Evolutionary conservation across 768 basidiomycete species (phyloP).

Genomic region (Podaxis sp.): DNA sequence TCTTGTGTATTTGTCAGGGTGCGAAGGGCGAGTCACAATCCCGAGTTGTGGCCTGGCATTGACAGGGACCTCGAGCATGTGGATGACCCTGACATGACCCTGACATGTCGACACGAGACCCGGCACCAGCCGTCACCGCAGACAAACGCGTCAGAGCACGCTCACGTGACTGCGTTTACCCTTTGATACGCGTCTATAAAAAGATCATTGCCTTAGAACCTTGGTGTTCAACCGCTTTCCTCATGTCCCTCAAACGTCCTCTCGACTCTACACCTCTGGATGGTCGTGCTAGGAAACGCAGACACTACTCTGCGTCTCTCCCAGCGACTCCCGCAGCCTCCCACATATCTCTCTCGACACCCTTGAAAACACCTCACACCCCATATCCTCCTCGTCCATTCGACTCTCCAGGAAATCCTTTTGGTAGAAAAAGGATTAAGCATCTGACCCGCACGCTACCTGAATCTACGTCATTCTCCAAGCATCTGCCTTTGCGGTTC

Average conservation of each 20-base stretch:
- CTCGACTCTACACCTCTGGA: conserved; percentile 6
- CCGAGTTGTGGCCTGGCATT: no score
- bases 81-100: no score
- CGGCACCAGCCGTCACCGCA: neutral
- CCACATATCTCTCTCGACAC: conserved; percentile 7
- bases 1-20: neutral
- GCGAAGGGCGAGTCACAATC: no score
- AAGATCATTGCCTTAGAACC: neutral
- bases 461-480: conserved; percentile 47
- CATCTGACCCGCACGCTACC: conserved; percentile 40
- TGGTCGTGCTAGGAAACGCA: neutral
- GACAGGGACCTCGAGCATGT: no score
- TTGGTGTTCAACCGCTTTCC: neutral
- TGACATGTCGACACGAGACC: no score
- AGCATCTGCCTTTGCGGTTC: conserved; percentile 64
- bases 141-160: neutral
- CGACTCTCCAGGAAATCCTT: conserved; percentile 73
- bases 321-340: conserved; percentile 8
- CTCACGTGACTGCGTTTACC: conserved; percentile 15
- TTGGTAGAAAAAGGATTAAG: conserved; percentile 53
- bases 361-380: conserved; percentile 26
- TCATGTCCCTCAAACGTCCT: conserved; percentile 12
- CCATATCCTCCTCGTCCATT: conserved; percentile 50
- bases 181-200: conserved; percentile 8
- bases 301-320: neutral